Evolutionary conservation across 306 rosid species (phyloP).

Genomic region (Phaseolus lunatus): DNA sequence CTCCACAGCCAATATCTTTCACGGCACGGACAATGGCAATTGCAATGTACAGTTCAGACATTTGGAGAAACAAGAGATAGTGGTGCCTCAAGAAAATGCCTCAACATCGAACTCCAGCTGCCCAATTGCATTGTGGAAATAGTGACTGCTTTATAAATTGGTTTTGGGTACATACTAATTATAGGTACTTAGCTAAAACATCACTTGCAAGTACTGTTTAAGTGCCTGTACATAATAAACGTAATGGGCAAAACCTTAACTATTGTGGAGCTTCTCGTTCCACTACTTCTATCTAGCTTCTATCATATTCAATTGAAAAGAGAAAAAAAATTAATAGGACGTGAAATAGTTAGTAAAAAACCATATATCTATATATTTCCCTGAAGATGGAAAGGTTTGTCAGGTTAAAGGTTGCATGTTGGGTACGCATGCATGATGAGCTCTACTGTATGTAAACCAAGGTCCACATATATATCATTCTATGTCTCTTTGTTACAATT

Average conservation of each 20-base stretch:
- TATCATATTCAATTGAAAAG: slow-evolving; percentile 36
- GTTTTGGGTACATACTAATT: slow-evolving; percentile 53
- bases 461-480: slow-evolving; percentile 7
- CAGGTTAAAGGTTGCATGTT: slow-evolving; percentile 27
- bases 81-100: slow-evolving; percentile 62
- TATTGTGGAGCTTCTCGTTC: slow-evolving; percentile 47
- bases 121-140: slow-evolving; percentile 72
- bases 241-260: slow-evolving; percentile 53
- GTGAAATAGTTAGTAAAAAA: neutral
- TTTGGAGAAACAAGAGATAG: slow-evolving; percentile 61
- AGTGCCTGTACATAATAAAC: slow-evolving; percentile 72
- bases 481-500: slow-evolving; percentile 45
- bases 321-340: neutral
- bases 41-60: slow-evolving; percentile 42
- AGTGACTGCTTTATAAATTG: slow-evolving; percentile 28
- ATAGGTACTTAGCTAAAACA: slow-evolving; percentile 42
- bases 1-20: slow-evolving; percentile 41
- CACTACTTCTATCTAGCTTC: slow-evolving; percentile 8
- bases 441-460: slow-evolving; percentile 41
- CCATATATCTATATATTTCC: neutral
- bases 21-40: slow-evolving; percentile 12
- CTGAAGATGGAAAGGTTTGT: slow-evolving; percentile 21
- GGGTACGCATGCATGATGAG: slow-evolving; percentile 22
- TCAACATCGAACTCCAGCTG: slow-evolving; percentile 61
- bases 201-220: slow-evolving; percentile 38